A percentile compares a stretch with the other conserved stretches of the same genome.
These are phyloP conservation scores for Aspergillus tamarii DNA, from an alignment of 2,329 filamentous ascomycete genomes.

Conservation along the genomic window DNA sequence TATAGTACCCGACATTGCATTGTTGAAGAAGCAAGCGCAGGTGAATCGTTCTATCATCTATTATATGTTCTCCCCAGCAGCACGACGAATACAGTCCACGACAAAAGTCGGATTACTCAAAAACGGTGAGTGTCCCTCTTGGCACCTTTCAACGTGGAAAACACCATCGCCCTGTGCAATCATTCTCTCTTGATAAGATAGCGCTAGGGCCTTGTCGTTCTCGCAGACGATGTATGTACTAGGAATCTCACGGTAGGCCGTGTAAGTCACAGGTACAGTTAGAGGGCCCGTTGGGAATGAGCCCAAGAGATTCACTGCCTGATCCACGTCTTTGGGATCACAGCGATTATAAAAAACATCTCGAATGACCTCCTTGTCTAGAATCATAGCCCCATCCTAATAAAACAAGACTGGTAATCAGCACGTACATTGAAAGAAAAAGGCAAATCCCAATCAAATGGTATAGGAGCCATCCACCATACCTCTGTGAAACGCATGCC, in stretches of 20 bases:
- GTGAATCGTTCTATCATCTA: not conserved
- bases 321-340: slow-evolving; percentile 26
- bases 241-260: slow-evolving; percentile 32
- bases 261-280: slow-evolving; percentile 30
- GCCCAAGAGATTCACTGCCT: slow-evolving; percentile 28
- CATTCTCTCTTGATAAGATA: slow-evolving; percentile 29
- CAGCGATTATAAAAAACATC: slow-evolving; percentile 30
- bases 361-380: slow-evolving; percentile 20
- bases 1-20: not conserved
- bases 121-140: slow-evolving; percentile 34
- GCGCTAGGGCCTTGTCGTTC: slow-evolving; percentile 29
- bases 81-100: slow-evolving; percentile 28
- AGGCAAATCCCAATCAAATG: not conserved
- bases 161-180: slow-evolving; percentile 29
- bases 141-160: slow-evolving; percentile 31
- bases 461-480: not conserved
- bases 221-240: slow-evolving; percentile 35
- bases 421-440: not conserved
- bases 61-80: slow-evolving; percentile 25
- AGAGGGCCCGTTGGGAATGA: slow-evolving; percentile 29
- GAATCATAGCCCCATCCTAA: slow-evolving; percentile 29
- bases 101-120: slow-evolving; percentile 32
- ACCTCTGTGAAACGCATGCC: slow-evolving; percentile 24
- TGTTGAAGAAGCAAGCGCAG: not conserved
- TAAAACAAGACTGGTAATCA: not conserved